Conservation (phyloP, 2,329 filamentous ascomycete genomes). For the Penicillium freii region DNA sequence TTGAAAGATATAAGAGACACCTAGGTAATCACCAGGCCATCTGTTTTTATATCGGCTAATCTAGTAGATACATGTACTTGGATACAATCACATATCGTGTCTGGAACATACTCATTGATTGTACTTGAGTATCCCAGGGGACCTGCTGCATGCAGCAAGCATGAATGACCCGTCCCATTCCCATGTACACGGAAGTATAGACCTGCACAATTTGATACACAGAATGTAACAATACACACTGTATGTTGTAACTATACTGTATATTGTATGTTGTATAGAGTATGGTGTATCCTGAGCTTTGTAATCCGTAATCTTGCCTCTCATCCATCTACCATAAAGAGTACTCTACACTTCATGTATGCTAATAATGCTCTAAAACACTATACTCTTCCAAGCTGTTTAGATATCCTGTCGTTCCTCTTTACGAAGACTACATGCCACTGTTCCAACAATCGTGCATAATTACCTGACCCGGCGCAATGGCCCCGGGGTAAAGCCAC, state of each 20-base stretch:
- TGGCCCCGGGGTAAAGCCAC: constrained; percentile 2
- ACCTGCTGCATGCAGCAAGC: background rate
- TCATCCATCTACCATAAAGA: background rate
- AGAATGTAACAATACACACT: background rate
- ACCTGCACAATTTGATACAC: background rate
- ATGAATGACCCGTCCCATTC: constrained; percentile 1
- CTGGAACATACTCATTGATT: background rate
- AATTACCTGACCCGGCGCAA: background rate
- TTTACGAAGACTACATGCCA: background rate
- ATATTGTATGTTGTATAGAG: no score
- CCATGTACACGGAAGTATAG: background rate
- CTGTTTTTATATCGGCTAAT: background rate
- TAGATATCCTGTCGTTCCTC: background rate
- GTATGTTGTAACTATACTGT: background rate
- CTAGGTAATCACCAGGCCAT: background rate
- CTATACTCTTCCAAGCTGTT: no score
- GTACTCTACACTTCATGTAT: background rate
- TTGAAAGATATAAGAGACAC: no score
- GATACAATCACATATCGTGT: background rate
- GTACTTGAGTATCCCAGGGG: background rate
- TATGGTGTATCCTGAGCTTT: background rate
- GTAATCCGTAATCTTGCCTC: background rate
- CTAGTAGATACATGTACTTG: background rate
- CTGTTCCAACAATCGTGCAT: background rate
- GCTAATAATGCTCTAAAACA: background rate